Base-by-base conservation (phyloP, 106 monocot species). In the Narthecium ossifragum region DNA sequence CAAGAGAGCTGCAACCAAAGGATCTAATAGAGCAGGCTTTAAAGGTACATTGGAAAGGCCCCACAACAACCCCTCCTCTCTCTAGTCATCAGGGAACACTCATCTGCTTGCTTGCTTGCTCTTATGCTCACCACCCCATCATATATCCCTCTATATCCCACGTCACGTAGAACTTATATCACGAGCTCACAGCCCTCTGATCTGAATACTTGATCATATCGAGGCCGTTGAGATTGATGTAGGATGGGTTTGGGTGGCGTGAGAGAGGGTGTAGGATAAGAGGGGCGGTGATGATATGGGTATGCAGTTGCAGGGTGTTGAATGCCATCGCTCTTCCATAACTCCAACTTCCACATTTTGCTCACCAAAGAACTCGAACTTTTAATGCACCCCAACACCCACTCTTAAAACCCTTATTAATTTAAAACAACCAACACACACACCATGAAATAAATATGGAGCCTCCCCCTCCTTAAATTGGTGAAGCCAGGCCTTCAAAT, bases 341-440 rank as follows among this genome's bases (percentile, higher is more conserved):
- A 82, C 67, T 77, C 69, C 73, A 55, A 77, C 69, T 73, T 70
- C 64, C 65, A 55, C 36, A 60, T 77, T 70, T 67, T 75, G 75
- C 61, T 81, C 71, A 67, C 71, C 65, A 65, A 46, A 69, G 46
- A 73, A 41, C 34, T 51, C 43, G 14, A 61, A 60, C 69, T 65
- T 78, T 82, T 70, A 82, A 82, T 73, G 73, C 82, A 55, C 51
- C 36, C 73, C 73, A 82, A 69, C 77, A 77, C 82, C 77, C 68
- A 21, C 65, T 72, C 73, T 69, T 54, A 76, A 53, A 31, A 11
- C 39, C 39, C 39, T 0, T 15, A 39, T 59, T 65, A 61, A 75
- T 66, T 73, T 70, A 69, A 69, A 69, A 58, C 68, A 65, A 17
- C 29, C 31, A 38, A 30, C 22, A 26, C 53, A 26, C 70, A 22